Conservation (phyloP, 352 stramenopile species). For the Blastocystis sp. region DNA sequence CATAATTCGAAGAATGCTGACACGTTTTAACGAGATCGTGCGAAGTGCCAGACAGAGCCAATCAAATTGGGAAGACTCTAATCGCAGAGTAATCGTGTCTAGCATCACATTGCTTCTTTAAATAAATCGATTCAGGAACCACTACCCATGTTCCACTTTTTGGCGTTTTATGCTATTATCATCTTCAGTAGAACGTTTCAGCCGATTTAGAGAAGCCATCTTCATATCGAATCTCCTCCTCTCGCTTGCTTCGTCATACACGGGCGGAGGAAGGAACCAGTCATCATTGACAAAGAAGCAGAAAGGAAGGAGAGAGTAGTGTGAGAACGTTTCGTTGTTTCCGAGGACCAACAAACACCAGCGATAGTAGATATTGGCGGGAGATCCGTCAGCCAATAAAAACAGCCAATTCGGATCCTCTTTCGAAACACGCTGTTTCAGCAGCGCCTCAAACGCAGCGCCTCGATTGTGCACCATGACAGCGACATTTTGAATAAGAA, state of each 20-base stretch:
- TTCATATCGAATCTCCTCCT: neutral
- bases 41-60: neutral
- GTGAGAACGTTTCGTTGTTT: neutral
- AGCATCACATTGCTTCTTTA: conserved; percentile 43
- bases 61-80: neutral
- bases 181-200: neutral
- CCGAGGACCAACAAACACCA: conserved; percentile 50
- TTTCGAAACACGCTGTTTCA: neutral
- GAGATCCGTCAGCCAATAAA: neutral
- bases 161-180: neutral
- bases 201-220: neutral
- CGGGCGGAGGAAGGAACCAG: conserved; percentile 21
- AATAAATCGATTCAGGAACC: neutral
- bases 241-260: neutral
- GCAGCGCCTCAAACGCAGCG: neutral
- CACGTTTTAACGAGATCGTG: neutral
- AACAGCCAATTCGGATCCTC: neutral
- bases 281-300: neutral
- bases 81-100: neutral
- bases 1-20: neutral
- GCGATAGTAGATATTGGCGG: neutral
- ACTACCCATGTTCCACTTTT: neutral
- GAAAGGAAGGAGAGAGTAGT: conserved; percentile 24
- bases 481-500: neutral
- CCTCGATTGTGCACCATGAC: conserved; percentile 42